Base-by-base conservation (phyloP, 2,329 filamentous ascomycete genomes). In the Cordyceps fumosorosea region DNA sequence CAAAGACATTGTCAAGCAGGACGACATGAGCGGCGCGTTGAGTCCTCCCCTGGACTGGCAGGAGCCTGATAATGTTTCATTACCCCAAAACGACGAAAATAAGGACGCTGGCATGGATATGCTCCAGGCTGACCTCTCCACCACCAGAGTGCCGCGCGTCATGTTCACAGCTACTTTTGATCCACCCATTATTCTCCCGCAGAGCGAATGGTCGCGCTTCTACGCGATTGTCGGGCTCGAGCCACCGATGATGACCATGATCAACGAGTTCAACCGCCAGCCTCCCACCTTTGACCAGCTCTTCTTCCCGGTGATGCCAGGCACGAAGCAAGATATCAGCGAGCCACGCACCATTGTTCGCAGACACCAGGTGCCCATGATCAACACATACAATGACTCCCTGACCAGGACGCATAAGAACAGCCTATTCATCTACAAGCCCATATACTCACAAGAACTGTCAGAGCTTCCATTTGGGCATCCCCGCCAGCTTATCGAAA, bases 121-220 rank as follows among this genome's bases (percentile, higher is more conserved):
- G 56, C 76, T 86, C 40, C 78, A 81, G n/a, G 72, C 77, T 63
- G 67, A 75, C 65, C 70, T 74, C 51, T 71, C 77, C 20, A 77
- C 72, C 2, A 77, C 79, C 1, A 85, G 85, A 64, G 78, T 89
- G 5, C 88, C 89, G 4, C 85, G 90, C 58, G 85, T 90, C 63
- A 84, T 88, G 66, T 95, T 95, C 72, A 83, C 88, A 50, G 89
- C 89, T 2, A 84, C 83, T 12, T 87, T 95, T 58, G 84, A 90
- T 62, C 91, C 90, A 1, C 89, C 90, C 0, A 75, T 96, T 11
- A 81, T 88, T 14, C 79, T 95, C 5, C 87, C 90, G 0, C 82
- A 86, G 52, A 78, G 78, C 42, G 80, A 87, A 20, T 88, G 87
- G 69, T 78, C 82, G 63, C 81, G 85, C 29, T 80, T 93, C 7